phyloP scores from a whole-genome alignment of 2,329 filamentous ascomycete genomes.

The Neocatenulostroma microsporum region DNA sequence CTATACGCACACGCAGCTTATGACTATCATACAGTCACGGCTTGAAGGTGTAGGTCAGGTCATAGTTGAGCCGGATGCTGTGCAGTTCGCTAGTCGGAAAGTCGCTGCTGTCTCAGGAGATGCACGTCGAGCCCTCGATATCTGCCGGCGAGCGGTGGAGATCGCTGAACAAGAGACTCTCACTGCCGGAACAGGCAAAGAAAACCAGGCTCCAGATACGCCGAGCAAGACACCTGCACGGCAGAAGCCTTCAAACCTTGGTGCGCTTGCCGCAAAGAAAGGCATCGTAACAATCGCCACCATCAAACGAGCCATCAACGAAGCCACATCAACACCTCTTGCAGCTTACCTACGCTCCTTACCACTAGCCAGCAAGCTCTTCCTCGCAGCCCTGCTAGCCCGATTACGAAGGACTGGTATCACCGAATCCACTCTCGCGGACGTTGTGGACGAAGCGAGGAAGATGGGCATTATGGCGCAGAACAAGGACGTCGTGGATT shows the following conservation, averaged over 20 bases:
- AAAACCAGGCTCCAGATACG: conserved; percentile 46
- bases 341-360: conserved; percentile 81
- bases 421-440: conserved; percentile 78
- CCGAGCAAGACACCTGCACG: conserved; percentile 51
- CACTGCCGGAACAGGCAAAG: conserved; percentile 18
- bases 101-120: conserved; percentile 95
- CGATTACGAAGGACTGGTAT: conserved; percentile 75
- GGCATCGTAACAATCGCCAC: conserved; percentile 79
- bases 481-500: conserved; percentile 53
- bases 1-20: conserved; percentile 93
- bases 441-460: conserved; percentile 79
- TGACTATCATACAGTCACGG: conserved; percentile 91
- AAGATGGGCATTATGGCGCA: conserved; percentile 57
- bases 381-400: conserved; percentile 73
- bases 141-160: conserved; percentile 90
- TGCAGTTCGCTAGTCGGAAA: conserved; percentile 94
- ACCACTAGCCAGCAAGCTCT: conserved; percentile 72
- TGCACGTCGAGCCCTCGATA: conserved; percentile 83
- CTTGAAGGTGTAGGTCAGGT: conserved; percentile 73
- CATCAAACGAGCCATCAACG: conserved; percentile 87
- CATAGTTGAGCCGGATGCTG: conserved; percentile 84
- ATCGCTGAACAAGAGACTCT: conserved; percentile 68
- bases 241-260: conserved; percentile 26
- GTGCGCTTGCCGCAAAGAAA: too few relatives aligned
- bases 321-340: conserved; percentile 85